Percentiles rank a stretch among this genome's conserved stretches.
Conservation (phyloP, 208 protist species). For the Leishmania tropica region DNA sequence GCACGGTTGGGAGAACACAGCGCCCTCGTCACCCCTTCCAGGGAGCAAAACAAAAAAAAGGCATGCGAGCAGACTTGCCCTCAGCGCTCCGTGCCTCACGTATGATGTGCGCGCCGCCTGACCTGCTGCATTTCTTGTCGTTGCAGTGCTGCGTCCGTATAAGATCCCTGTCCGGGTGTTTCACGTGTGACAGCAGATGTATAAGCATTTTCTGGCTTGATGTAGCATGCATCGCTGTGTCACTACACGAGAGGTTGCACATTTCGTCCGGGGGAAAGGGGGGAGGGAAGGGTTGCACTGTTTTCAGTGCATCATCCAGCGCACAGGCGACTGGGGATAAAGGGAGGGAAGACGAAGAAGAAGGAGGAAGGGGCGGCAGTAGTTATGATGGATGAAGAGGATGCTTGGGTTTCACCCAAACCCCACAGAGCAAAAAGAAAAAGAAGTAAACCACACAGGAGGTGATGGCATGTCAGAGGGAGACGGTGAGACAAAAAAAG, state of each 20-base stretch:
- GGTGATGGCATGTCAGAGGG: background rate
- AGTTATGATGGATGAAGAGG: background rate
- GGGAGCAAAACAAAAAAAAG: background rate
- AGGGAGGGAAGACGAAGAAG: background rate
- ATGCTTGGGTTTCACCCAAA: background rate
- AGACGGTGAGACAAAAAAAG: slow-evolving; percentile 5
- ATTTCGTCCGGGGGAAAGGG: background rate
- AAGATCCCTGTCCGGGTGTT: background rate
- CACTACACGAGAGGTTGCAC: background rate
- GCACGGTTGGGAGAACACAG: background rate
- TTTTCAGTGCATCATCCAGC: background rate
- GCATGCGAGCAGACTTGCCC: background rate
- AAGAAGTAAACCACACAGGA: background rate
- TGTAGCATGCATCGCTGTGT: background rate
- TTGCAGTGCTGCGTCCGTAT: background rate
- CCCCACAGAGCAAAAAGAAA: background rate
- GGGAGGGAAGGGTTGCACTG: background rate
- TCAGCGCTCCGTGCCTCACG: background rate
- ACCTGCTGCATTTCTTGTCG: background rate
- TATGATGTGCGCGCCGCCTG: background rate
- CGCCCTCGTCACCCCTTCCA: background rate
- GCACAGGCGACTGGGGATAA: background rate
- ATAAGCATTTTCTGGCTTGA: background rate
- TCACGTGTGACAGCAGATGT: background rate
- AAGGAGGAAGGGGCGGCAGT: background rate